phyloP scores from a whole-genome alignment of 176 grass and related monocot species.

The Zizania latifolia region DNA sequence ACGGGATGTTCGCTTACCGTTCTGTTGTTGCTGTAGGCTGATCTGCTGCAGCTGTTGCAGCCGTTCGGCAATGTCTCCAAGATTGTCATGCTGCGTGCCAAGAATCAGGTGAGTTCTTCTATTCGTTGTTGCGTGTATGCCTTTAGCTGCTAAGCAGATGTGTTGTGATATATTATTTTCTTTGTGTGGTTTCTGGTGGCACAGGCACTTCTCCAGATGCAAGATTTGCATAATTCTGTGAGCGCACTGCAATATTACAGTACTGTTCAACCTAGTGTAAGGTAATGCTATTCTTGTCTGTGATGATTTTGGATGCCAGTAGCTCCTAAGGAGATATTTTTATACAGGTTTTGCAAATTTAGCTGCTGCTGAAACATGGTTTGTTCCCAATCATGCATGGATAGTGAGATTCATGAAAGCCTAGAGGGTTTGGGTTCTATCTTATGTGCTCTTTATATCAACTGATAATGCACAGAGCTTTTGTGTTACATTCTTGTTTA shows the following conservation, averaged over 20 bases:
- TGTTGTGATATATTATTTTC: not conserved
- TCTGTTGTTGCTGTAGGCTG: conserved; percentile 41
- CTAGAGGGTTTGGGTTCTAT: not conserved
- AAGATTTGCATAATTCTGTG: conserved; percentile 69
- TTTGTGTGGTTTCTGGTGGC: not conserved
- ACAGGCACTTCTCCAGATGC: conserved; percentile 92
- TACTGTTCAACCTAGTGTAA: conserved; percentile 75
- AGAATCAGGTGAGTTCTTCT: conserved; percentile 68
- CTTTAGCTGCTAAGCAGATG: not conserved
- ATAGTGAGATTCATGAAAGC: not conserved
- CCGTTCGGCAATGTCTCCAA: conserved; percentile 74
- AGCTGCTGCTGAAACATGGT: not conserved
- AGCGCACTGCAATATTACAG: conserved; percentile 84
- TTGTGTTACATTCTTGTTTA: not conserved
- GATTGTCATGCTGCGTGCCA: conserved; percentile 80
- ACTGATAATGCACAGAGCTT: not conserved
- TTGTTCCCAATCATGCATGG: too few species aligned
- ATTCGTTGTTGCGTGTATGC: not conserved
- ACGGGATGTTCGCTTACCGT: not conserved
- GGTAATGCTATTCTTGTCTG: conserved; percentile 41
- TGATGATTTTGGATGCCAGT: not conserved
- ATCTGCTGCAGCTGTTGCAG: conserved; percentile 87
- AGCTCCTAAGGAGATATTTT: not conserved
- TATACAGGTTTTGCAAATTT: not conserved
- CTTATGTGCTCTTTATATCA: not conserved